phyloP scores from a whole-genome alignment of 78 protist species.

The Pigoraptor vietnamica region DNA sequence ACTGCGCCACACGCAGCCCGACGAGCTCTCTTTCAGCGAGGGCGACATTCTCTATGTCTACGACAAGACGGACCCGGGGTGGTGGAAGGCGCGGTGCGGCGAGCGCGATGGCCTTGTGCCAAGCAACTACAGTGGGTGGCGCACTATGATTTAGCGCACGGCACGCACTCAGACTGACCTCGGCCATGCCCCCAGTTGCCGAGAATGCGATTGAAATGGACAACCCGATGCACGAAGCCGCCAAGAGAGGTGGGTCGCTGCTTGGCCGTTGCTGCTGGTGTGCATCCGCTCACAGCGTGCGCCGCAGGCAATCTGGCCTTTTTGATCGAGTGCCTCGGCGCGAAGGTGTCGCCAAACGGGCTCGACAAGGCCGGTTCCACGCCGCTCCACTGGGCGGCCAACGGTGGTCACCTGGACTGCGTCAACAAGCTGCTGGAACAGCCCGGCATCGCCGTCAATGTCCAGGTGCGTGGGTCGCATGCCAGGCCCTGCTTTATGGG shows the following conservation, averaged over 20 bases:
- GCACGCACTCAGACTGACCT: too few species aligned
- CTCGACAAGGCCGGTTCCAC: slow-evolving; percentile 6
- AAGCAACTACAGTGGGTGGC: background rate
- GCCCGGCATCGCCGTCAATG: background rate
- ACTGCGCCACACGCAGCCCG: too few species aligned
- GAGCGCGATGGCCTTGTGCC: background rate
- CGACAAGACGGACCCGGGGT: background rate
- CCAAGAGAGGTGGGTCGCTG: slow-evolving; percentile 7
- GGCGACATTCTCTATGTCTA: background rate
- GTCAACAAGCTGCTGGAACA: background rate
- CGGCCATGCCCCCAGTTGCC: too few species aligned
- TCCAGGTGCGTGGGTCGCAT: slow-evolving; percentile 3
- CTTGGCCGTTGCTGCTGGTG: too few species aligned
- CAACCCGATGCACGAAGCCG: slow-evolving; percentile 11
- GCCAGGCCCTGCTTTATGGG: too few species aligned
- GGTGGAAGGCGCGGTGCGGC: background rate
- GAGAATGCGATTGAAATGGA: background rate
- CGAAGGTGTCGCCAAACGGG: background rate
- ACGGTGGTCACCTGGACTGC: slow-evolving; percentile 5
- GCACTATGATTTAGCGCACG: too few species aligned
- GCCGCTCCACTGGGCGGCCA: slow-evolving; percentile 16
- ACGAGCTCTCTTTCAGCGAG: slow-evolving; percentile 1
- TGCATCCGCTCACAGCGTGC: background rate
- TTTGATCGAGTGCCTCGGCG: background rate
- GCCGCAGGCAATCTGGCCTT: background rate